Conservation (phyloP, 2,329 filamentous ascomycete genomes). For the Cordyceps javanica region DNA sequence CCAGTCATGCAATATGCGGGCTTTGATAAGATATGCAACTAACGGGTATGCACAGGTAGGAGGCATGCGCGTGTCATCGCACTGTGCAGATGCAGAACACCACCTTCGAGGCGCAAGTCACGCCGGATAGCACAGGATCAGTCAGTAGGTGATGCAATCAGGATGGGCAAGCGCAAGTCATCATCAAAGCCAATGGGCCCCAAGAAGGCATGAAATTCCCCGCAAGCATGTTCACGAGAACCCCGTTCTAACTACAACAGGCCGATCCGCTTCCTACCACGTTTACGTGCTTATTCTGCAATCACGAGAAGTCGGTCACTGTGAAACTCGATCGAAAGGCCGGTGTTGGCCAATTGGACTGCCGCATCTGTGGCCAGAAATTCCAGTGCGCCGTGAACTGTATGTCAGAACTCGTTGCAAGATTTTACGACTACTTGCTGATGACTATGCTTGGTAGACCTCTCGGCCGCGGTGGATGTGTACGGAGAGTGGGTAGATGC, state of each 20-base stretch:
- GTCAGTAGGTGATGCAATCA: slow-evolving; percentile 5
- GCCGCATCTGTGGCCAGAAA: slow-evolving; percentile 88
- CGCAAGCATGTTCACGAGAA: background rate
- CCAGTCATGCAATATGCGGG: background rate
- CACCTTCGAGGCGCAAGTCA: background rate
- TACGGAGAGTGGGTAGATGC: slow-evolving; percentile 99
- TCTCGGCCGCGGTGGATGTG: slow-evolving; percentile 87
- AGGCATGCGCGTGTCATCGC: background rate
- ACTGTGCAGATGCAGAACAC: background rate
- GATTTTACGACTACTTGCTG: slow-evolving; percentile 9
- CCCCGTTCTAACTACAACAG: slow-evolving; percentile 32
- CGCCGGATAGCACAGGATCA: background rate
- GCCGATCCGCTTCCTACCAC: slow-evolving; percentile 67
- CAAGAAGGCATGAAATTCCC: slow-evolving; percentile 50
- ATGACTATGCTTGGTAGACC: slow-evolving; percentile 47
- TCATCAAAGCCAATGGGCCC: slow-evolving; percentile 74
- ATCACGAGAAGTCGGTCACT: slow-evolving; percentile 87
- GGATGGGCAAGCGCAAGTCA: slow-evolving; percentile 87
- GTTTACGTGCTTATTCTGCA: slow-evolving; percentile 98
- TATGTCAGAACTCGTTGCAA: slow-evolving; percentile 36
- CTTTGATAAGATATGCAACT: slow-evolving; percentile 10
- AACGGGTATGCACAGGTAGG: background rate
- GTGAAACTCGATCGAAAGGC: slow-evolving; percentile 93
- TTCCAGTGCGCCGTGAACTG: slow-evolving; percentile 94
- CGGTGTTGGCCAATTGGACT: slow-evolving; percentile 76